Base-by-base conservation (phyloP, 2,329 filamentous ascomycete species). In the Colletotrichum nymphaeae region DNA sequence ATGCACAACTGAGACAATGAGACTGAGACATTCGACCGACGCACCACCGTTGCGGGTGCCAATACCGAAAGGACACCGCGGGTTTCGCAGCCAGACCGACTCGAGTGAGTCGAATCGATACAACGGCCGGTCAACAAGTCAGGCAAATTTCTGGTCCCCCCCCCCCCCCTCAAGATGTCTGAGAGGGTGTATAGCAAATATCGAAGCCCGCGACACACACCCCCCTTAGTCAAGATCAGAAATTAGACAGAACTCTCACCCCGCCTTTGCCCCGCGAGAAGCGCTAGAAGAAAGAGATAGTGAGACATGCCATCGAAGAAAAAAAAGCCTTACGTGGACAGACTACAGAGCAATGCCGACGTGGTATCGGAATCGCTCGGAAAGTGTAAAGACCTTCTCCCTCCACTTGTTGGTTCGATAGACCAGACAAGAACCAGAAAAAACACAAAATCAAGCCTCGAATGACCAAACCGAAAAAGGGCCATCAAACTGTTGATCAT, bases 401-500 rank as follows among this genome's bases (percentile, higher is more conserved):
- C 28, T 30, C 60, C 60, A 42, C 11, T 24, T 9, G 42, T 53
- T 32, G 46, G 22, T 26, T 35, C 62, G 62, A 24, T 16, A 16
- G 37, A 42, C 16, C 14, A 19, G 16, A 42, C 14, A 8, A 42
- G 9, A 19, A 42, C 32, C 32, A 35, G 32, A 35, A 35, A 35
- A 53, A 37, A 19, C 5, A 5, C 16, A 49, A n/a, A n/a, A 63
- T 8, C 19, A 28, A 14, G 16, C 26, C 19, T 42, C 22, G 12
- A 35, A 30, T 24, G 28, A 26, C 52, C 28, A 35, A 24, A 24
- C 62, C 11, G 16, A 53, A 55, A 12, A 55, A 55, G 19, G 24
- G 8, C 12, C 62, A 37, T 9, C 28, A 53, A 49, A 53, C 26
- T 30, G 66, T 42, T 58, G 66, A 69, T 72, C 70, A 49, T 69